phyloP scores from a whole-genome alignment of 306 rosid species.

The Vicia faba region DNA sequence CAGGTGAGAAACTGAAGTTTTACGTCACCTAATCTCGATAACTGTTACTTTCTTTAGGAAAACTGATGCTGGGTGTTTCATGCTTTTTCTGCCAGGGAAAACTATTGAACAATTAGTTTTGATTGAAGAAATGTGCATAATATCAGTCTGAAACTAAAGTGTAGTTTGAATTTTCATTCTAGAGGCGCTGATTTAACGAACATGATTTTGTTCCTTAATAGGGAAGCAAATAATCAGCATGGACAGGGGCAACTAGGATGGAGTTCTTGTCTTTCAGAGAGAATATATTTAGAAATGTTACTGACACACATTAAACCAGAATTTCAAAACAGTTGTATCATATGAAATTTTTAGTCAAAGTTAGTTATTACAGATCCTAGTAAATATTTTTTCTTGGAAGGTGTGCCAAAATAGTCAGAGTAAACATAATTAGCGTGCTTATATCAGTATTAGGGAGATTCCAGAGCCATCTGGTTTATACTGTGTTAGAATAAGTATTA shows the following conservation, averaged over 20 bases:
- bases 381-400: neutral
- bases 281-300: constrained; percentile 20
- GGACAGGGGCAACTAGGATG: constrained; percentile 7
- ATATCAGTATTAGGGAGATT: neutral
- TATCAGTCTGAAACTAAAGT: constrained; percentile 9
- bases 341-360: constrained; percentile 1
- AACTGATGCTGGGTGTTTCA: constrained; percentile 19
- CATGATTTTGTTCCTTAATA: constrained; percentile 1
- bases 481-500: neutral
- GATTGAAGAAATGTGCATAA: neutral
- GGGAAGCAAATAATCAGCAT: constrained; percentile 16
- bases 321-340: constrained; percentile 10
- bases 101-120: constrained; percentile 11
- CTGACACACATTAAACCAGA: constrained; percentile 21
- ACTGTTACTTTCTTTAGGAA: constrained; percentile 17
- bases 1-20: constrained; percentile 62
- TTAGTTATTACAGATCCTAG: neutral
- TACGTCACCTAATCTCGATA: neutral
- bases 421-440: neutral
- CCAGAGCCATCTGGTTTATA: neutral
- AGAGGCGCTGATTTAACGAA: neutral
- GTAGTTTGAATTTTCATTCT: constrained; percentile 19
- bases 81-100: constrained; percentile 11
- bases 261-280: constrained; percentile 12
- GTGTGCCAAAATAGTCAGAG: constrained; percentile 8